A percentile compares a stretch with the other conserved stretches of the same genome.
phyloP scores from a whole-genome alignment of 2,329 filamentous ascomycete species.

The Venturia nashicola region DNA sequence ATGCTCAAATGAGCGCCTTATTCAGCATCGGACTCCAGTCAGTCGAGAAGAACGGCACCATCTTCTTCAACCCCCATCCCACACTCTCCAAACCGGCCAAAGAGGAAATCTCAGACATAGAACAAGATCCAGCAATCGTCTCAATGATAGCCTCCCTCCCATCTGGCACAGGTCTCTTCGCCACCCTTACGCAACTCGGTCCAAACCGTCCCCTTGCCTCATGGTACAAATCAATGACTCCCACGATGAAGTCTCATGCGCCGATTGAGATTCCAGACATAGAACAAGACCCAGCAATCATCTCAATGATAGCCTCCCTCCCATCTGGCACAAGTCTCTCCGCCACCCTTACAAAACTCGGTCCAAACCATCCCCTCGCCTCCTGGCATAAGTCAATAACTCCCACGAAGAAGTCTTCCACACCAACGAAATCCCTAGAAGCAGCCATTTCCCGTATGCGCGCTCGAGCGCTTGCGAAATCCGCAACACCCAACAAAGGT shows the following conservation, averaged over 20 bases:
- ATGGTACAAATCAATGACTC: not conserved
- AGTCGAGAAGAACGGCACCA: not conserved
- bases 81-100: not conserved
- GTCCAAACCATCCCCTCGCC: not conserved
- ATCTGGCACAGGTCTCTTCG: not conserved
- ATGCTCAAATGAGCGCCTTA: not conserved
- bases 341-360: not conserved
- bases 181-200: not conserved
- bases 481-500: not conserved
- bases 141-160: not conserved
- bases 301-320: not conserved
- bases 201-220: not conserved
- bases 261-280: not conserved
- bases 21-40: not conserved
- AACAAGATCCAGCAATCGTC: not conserved
- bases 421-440: not conserved
- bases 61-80: not conserved
- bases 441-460: not conserved
- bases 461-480: not conserved
- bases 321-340: not conserved
- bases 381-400: not conserved
- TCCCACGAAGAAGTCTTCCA: not conserved
- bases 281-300: not conserved
- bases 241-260: not conserved
- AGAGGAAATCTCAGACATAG: not conserved